phyloP scores from a whole-genome alignment of 192 early-diverging fungal species.

The Chytriomyces hyalinus region DNA sequence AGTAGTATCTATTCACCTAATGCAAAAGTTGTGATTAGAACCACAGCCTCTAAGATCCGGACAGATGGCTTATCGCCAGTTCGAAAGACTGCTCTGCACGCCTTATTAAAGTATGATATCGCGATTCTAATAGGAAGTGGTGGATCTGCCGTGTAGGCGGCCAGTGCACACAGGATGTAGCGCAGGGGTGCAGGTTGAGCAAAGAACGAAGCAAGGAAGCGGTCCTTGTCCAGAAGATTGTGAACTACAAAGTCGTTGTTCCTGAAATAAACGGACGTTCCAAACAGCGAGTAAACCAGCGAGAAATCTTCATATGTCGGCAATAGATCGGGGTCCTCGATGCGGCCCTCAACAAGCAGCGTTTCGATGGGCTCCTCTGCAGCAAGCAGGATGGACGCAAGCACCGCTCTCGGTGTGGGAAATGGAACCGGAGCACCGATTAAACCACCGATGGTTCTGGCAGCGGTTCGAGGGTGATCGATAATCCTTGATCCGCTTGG shows the following conservation, averaged over 20 bases:
- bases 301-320: not conserved
- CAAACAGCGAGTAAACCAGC: not conserved
- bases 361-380: not conserved
- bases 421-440: not conserved
- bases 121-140: not conserved
- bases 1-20: not conserved
- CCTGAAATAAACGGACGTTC: not conserved
- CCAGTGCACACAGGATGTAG: not conserved
- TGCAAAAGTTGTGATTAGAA: not conserved
- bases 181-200: not conserved
- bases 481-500: not conserved
- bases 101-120: not conserved
- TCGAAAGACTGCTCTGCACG: not conserved
- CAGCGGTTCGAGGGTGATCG: not conserved
- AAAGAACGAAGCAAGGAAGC: constrained; percentile 6
- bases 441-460: not conserved
- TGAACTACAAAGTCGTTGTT: not conserved
- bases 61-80: not conserved
- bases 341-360: not conserved
- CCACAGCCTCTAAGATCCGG: not conserved
- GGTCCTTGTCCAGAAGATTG: not conserved
- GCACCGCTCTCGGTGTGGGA: not conserved
- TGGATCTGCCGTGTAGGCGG: constrained; percentile 5
- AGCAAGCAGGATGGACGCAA: not conserved
- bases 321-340: constrained; percentile 2